Percentiles rank a stretch among this genome's conserved stretches.
Evolutionary conservation across 139 green algal genomes (phyloP).

Genomic region (Micractinium conductrix): DNA sequence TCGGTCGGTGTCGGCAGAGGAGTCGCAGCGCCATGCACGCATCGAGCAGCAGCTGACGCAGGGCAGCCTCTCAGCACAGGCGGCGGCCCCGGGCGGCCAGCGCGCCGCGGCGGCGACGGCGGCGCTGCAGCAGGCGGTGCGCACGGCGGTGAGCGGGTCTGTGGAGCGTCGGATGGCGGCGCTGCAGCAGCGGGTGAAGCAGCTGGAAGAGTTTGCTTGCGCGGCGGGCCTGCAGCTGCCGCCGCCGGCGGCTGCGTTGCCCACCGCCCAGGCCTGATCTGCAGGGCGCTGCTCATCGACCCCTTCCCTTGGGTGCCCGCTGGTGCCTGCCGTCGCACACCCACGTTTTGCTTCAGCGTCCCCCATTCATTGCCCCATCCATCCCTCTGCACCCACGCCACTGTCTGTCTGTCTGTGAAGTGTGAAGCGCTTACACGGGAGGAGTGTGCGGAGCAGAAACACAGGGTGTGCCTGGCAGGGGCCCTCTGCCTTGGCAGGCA

Average conservation of each 20-base stretch:
- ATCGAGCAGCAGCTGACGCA: conserved; percentile 21
- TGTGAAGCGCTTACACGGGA: too few relatives aligned
- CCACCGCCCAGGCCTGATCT: too few relatives aligned
- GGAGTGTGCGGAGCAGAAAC: too few relatives aligned
- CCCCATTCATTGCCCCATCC: too few relatives aligned
- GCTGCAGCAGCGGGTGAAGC: conserved; percentile 27
- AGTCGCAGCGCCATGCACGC: conserved; percentile 9
- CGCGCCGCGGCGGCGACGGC: conserved; percentile 7
- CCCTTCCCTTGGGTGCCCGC: too few relatives aligned
- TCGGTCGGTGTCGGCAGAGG: conserved; percentile 19
- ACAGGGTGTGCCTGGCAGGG: too few relatives aligned
- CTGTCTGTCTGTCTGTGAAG: too few relatives aligned
- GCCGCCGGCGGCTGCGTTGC: background rate
- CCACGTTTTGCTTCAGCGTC: too few relatives aligned
- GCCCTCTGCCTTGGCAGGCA: too few relatives aligned
- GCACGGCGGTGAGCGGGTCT: background rate
- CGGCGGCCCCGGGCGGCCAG: background rate
- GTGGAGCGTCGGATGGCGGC: background rate
- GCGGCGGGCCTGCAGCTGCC: conserved; percentile 25
- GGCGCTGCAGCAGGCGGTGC: conserved; percentile 1
- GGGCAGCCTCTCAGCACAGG: conserved; percentile 16
- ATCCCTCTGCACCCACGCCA: too few relatives aligned
- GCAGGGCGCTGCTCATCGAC: too few relatives aligned
- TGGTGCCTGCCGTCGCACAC: too few relatives aligned
- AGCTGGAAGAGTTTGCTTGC: conserved; percentile 23